Percentiles rank a stretch among this genome's conserved stretches.
These are phyloP conservation scores for Penicillium egyptiacum DNA, from an alignment of 495 filamentous ascomycete species.

Conservation along the genomic window DNA sequence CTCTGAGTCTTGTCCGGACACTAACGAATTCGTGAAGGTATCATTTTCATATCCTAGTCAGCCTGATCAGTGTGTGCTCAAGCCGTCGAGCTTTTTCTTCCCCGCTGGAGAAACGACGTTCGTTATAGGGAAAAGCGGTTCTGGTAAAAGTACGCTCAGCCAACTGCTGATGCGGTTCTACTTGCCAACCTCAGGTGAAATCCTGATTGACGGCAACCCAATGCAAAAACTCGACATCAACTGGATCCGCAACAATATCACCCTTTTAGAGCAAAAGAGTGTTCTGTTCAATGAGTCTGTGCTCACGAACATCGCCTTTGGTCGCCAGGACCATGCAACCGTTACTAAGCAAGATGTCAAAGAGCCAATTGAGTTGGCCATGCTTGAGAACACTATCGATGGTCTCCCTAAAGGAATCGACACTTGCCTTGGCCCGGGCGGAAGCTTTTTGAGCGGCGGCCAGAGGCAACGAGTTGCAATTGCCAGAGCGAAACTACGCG, in stretches of 20 bases:
- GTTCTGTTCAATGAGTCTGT: constrained; percentile 84
- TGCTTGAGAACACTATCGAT: constrained; percentile 70
- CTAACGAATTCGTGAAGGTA: constrained; percentile 41
- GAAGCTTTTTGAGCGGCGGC: constrained; percentile 77
- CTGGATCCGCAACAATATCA: constrained; percentile 80
- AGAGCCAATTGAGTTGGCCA: constrained; percentile 57
- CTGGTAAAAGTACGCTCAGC: constrained; percentile 87
- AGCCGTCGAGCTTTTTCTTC: constrained; percentile 64
- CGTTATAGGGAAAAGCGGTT: constrained; percentile 83
- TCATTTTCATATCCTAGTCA: constrained; percentile 84
- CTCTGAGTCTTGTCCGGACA: background rate
- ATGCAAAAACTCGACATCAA: constrained; percentile 61
- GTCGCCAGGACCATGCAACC: constrained; percentile 47
- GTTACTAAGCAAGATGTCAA: constrained; percentile 57
- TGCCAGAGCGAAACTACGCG: constrained; percentile 73
- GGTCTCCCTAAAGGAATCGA: constrained; percentile 71
- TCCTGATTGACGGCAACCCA: constrained; percentile 65
- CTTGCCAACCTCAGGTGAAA: constrained; percentile 60
- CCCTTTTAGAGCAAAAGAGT: constrained; percentile 79
- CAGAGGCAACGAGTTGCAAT: constrained; percentile 78
- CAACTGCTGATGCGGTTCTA: constrained; percentile 81
- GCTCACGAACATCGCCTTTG: constrained; percentile 78
- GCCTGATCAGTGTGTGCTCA: constrained; percentile 59
- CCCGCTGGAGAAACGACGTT: constrained; percentile 73
- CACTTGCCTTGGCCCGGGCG: constrained; percentile 69